Evolutionary conservation across 805 yeast genomes (phyloP).

Genomic region (Kluyveromyces aestuarii): DNA sequence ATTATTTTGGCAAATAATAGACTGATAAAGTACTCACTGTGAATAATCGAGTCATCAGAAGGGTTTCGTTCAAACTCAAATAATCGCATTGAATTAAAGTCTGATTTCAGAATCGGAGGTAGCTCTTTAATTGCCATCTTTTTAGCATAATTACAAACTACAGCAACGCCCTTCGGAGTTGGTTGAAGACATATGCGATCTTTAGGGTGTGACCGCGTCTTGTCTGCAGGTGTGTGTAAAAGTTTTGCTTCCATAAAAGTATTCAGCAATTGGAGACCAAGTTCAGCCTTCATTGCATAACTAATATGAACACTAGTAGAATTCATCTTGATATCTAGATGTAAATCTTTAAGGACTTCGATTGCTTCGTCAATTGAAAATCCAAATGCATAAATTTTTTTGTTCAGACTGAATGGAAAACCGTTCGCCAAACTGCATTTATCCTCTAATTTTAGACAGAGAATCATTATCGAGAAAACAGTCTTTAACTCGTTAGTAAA

Average conservation of each 20-base stretch:
- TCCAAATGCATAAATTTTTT: conserved; percentile 38
- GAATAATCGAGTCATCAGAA: conserved; percentile 46
- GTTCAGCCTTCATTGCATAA: conserved; percentile 42
- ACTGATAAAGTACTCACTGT: conserved; percentile 55
- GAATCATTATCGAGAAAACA: conserved; percentile 45
- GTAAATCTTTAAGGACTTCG: conserved; percentile 39
- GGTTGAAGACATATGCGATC: conserved; percentile 54
- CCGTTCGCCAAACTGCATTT: conserved; percentile 15
- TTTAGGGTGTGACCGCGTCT: conserved; percentile 48
- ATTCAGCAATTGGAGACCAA: conserved; percentile 39
- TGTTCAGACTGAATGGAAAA: conserved; percentile 20
- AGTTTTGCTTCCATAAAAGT: conserved; percentile 53
- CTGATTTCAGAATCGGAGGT: conserved; percentile 44
- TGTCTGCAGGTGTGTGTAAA: conserved; percentile 65
- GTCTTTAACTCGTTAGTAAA: conserved; percentile 50
- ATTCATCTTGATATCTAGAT: conserved; percentile 38
- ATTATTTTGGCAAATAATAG: conserved; percentile 53
- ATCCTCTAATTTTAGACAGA: conserved; percentile 33
- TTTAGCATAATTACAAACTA: conserved; percentile 52
- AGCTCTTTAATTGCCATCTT: conserved; percentile 42
- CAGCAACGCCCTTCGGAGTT: conserved; percentile 81
- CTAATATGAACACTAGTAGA: conserved; percentile 45
- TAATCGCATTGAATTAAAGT: conserved; percentile 63
- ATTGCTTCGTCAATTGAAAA: conserved; percentile 49
- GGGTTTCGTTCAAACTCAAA: conserved; percentile 58